These are phyloP conservation scores for Phallus indusiatus DNA, from an alignment of 768 basidiomycete genomes.

Conservation along the genomic window DNA sequence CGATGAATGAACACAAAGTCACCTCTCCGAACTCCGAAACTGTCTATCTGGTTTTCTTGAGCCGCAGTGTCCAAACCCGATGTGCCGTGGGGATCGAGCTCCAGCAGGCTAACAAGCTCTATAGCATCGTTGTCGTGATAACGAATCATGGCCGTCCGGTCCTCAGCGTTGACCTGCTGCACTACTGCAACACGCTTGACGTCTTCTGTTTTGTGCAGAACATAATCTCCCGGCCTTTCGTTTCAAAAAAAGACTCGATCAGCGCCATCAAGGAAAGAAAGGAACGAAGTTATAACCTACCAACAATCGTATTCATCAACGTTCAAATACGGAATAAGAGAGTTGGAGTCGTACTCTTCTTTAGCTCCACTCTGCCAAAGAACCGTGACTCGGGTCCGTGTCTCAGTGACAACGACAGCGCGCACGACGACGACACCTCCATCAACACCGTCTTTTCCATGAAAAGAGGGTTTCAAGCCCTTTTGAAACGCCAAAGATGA, in stretches of 20 bases:
- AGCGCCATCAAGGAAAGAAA: background rate
- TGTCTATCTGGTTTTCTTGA: slow-evolving; percentile 37
- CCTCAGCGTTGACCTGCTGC: slow-evolving; percentile 62
- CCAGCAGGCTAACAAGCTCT: slow-evolving; percentile 72
- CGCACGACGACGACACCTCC: slow-evolving; percentile 41
- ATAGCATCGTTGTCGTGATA: slow-evolving; percentile 42
- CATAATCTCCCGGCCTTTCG: slow-evolving; percentile 88
- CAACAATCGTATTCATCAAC: slow-evolving; percentile 91
- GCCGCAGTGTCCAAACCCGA: slow-evolving; percentile 38
- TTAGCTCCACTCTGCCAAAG: slow-evolving; percentile 82
- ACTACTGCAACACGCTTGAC: slow-evolving; percentile 59
- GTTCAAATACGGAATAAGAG: slow-evolving; percentile 74
- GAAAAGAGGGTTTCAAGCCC: slow-evolving; percentile 46
- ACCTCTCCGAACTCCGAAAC: slow-evolving; percentile 72
- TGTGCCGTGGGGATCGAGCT: slow-evolving; percentile 79
- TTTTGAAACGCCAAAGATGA: slow-evolving; percentile 14
- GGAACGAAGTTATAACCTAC: slow-evolving; percentile 33
- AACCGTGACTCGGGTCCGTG: slow-evolving; percentile 57
- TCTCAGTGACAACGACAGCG: slow-evolving; percentile 58
- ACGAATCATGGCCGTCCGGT: slow-evolving; percentile 61
- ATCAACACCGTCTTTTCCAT: slow-evolving; percentile 42
- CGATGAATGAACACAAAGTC: slow-evolving; percentile 78
- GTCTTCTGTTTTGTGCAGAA: slow-evolving; percentile 74
- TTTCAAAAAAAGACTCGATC: background rate
- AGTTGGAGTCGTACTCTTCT: slow-evolving; percentile 50